Evolutionary conservation across 192 early-diverging fungal species (phyloP).

Genomic region (Umbelopsis vinacea): DNA sequence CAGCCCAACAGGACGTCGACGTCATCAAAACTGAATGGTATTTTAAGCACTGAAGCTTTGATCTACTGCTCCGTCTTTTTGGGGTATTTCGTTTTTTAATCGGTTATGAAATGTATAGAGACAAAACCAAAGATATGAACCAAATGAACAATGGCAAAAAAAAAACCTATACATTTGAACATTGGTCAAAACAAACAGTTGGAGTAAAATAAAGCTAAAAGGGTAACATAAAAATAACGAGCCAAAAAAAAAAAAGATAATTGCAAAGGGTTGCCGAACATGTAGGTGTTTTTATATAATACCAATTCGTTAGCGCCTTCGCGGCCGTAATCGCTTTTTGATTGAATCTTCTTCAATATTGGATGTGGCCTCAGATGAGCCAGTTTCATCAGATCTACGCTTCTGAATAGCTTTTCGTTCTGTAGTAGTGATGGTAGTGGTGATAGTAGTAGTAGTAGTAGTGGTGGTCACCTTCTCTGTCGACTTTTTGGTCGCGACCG

Average conservation of each 20-base stretch:
- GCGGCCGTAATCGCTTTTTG: constrained; percentile 7
- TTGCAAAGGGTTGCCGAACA: background rate
- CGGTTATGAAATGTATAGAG: too few relatives aligned
- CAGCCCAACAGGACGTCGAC: background rate
- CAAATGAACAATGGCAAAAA: background rate
- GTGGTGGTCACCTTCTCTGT: background rate
- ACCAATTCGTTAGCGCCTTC: background rate
- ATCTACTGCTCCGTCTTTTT: too few relatives aligned
- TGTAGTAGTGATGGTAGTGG: background rate
- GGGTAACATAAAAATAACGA: background rate
- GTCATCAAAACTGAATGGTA: too few relatives aligned
- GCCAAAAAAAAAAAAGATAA: background rate
- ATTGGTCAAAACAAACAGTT: background rate
- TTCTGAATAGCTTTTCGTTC: background rate
- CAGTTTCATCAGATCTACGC: constrained; percentile 3
- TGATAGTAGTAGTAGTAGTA: background rate
- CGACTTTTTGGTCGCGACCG: background rate
- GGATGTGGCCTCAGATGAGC: background rate
- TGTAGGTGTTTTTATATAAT: too few relatives aligned
- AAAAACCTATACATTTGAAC: background rate
- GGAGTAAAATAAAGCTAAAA: background rate
- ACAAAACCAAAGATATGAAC: background rate
- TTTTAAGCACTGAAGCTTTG: too few relatives aligned
- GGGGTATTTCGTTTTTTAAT: too few relatives aligned
- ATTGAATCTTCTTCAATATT: background rate